Base-by-base conservation (phyloP, 106 monocot species). In the Platanthera zijinensis region DNA sequence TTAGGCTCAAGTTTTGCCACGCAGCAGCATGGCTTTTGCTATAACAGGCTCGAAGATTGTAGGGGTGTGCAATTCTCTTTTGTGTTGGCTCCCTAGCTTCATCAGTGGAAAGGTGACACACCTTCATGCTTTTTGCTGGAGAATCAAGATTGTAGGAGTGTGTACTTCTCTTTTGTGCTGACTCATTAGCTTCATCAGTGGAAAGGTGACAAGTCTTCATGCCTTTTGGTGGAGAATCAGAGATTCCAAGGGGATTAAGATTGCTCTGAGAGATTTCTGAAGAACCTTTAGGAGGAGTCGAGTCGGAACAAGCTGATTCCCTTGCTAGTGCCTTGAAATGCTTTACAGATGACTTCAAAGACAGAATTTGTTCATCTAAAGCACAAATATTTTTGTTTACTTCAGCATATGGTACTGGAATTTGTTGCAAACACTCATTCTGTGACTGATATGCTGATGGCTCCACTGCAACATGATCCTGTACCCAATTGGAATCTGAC, bases 251-350 rank as follows among this genome's bases (percentile, higher is more conserved):
- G 51, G 61, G 19, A 63, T 76, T 72, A 22, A 15, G 21, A 10
- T 52, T 51, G 14, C 17, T 69, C 54, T 75, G 32, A 72, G 18
- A n/a, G 56, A 79, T 12, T 75, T 71, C 70, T 14, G 5, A 30
- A 5, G 57, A 25, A 46, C 7, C 76, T 8, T n/a, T 25, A 25
- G 25, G 10, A 51, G 72, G 10, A 51, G 72, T 32, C 57, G 19
- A 69, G 28, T 25, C 28, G 46, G 17, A 19, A n/a, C 17, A 64
- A n/a, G 79, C 70, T 51, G 50, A 74, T 59, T 79, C 72, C 53
- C 66, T 71, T 21, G 82, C 84, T 22, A 91, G 67, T 39, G 68
- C 75, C 39, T 88, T 78, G 63, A 78, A 51, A 72, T 84, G 79
- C 64, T 77, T 78, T 10, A 59, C 63, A 66, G 80, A 21, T 13